Base-by-base conservation (phyloP, 2,329 filamentous ascomycete genomes). In the Phaeomoniella chlamydospora region DNA sequence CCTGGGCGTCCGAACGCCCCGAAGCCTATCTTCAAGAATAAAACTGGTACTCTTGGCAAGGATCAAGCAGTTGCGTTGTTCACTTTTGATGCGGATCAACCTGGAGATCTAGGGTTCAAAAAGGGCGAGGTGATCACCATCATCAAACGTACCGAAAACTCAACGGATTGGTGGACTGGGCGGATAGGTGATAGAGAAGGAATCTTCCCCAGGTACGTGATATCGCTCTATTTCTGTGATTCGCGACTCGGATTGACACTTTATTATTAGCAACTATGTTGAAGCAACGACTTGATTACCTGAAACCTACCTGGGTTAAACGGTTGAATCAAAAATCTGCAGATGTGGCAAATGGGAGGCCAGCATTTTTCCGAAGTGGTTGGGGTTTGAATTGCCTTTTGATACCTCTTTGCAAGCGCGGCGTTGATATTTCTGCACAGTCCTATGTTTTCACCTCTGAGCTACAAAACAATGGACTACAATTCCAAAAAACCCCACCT, bases 81-180 rank as follows among this genome's bases (percentile, higher is more conserved):
- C 59, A 94, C 83, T 2, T 98, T 98, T 53, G 88, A 96, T 43
- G 79, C 86, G 0, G 88, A 94, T 50, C 87, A 94, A 57, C 77
- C 85, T 0, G 88, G 88, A 3, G 88, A 98, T 55, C 57, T 96
- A 38, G 84, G 80, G 0, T 98, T 98, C 62, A 94, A 93, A 65
- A 98, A 98, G 68, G 90, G 90, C 14, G 90, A 98, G 18, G 59
- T 96, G 38, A 94, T 98, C 45, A 94, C 86, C 1, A 86, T 98
- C 39, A 57, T 93, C 39, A 94, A 98, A 66, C 81, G 82, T 58
- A 96, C 88, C 4, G 84, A 96, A 3, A 94, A 81, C 48, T 81
- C 84, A 39, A 87, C 86, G 39, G 88, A 96, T 56, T 96, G 88
- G 88, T 96, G 88, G 90, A 96, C 88, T 13, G 90, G 90, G 16